phyloP scores from a whole-genome alignment of 495 filamentous ascomycete genomes.

The Xylaria sp. region DNA sequence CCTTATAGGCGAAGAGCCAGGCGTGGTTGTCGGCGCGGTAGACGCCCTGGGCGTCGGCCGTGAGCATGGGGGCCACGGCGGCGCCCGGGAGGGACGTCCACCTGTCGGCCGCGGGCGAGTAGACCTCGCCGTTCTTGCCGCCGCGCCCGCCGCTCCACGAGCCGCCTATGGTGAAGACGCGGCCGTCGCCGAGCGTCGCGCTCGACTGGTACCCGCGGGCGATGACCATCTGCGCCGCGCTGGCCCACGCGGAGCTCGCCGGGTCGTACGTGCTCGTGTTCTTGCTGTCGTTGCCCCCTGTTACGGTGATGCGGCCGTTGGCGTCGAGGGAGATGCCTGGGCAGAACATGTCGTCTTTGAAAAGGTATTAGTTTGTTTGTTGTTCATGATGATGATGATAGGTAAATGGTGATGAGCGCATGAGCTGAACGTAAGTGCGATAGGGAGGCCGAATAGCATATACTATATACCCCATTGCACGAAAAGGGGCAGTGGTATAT shows the following conservation, averaged over 20 bases:
- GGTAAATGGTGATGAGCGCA: neutral
- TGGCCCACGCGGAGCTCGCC: slow-evolving; percentile 40
- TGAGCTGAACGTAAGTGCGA: neutral
- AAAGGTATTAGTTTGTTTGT: neutral
- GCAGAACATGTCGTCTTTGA: slow-evolving; percentile 64
- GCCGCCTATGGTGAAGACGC: slow-evolving; percentile 67
- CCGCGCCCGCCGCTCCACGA: slow-evolving; percentile 55
- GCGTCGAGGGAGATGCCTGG: slow-evolving; percentile 62
- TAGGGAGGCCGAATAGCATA: neutral
- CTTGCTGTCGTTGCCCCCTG: slow-evolving; percentile 54
- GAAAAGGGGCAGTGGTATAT: neutral
- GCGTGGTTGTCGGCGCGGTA: slow-evolving; percentile 63
- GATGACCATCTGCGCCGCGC: slow-evolving; percentile 51
- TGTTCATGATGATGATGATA: too few species aligned
- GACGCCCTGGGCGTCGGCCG: slow-evolving; percentile 52
- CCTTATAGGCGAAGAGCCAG: slow-evolving; percentile 69
- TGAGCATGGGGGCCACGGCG: slow-evolving; percentile 56
- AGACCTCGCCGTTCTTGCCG: slow-evolving; percentile 65
- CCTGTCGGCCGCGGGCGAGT: slow-evolving; percentile 42
- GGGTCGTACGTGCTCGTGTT: slow-evolving; percentile 58
- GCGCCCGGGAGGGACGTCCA: slow-evolving; percentile 44
- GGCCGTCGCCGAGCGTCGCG: slow-evolving; percentile 59
- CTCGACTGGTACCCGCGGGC: slow-evolving; percentile 65
- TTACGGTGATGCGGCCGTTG: slow-evolving; percentile 60
- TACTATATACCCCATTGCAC: neutral